A percentile compares a stretch with the other conserved stretches of the same genome.
phyloP scores from a whole-genome alignment of 371 early-diverging fungal genomes.

The Mortierella sp. region DNA sequence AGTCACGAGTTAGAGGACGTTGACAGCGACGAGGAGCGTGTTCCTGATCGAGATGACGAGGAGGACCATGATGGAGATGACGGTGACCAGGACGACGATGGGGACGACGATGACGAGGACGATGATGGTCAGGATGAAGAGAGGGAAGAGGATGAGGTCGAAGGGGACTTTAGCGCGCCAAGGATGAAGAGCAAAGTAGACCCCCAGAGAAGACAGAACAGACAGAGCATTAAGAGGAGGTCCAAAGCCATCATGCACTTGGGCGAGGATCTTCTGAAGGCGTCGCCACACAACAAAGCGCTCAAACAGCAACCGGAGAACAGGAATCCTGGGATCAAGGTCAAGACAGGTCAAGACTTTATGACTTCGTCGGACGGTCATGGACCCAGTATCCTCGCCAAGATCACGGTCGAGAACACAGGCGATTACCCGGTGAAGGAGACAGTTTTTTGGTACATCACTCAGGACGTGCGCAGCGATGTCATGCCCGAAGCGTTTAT shows the following conservation, averaged over 20 bases:
- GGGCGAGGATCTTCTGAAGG: too few species aligned
- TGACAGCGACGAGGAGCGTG: neutral
- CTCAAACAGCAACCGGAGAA: neutral
- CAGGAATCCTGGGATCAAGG: neutral
- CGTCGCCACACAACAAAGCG: too few species aligned
- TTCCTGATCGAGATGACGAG: too few species aligned
- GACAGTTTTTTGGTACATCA: conserved; percentile 68
- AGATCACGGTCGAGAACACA: conserved; percentile 62
- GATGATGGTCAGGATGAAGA: neutral
- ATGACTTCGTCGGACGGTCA: conserved; percentile 3
- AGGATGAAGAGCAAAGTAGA: neutral
- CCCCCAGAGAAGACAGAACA: neutral
- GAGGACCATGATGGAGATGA: neutral
- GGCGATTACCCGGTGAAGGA: conserved; percentile 62
- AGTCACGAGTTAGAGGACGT: neutral
- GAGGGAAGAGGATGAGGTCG: neutral
- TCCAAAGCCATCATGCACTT: too few species aligned
- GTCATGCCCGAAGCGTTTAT: conserved; percentile 59
- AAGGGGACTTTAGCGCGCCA: neutral
- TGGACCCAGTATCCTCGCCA: conserved; percentile 44
- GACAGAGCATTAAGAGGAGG: too few species aligned
- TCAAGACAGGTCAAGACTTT: neutral
- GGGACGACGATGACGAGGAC: neutral
- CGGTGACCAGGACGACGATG: neutral
- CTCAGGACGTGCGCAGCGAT: conserved; percentile 65